Percentiles rank a stretch among this genome's conserved stretches.
phyloP scores from a whole-genome alignment of 306 rosid species.

The Lotus japonicus region DNA sequence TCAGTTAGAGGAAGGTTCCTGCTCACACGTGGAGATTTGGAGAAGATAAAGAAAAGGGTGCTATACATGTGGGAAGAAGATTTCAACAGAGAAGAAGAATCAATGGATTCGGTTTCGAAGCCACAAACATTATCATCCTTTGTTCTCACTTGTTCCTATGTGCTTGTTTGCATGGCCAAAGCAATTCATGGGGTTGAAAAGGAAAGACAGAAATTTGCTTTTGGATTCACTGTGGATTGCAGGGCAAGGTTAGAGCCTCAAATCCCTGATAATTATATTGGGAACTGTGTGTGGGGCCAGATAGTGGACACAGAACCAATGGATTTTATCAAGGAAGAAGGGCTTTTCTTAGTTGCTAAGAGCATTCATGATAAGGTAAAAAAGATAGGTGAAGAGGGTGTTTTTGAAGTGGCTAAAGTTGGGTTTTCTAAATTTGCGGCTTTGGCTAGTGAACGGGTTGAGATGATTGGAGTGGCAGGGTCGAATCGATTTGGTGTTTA shows the following conservation, averaged over 20 bases:
- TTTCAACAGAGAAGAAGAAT: background rate
- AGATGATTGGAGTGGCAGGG: constrained; percentile 23
- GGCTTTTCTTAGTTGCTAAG: background rate
- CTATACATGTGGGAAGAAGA: constrained; percentile 10
- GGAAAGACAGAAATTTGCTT: background rate
- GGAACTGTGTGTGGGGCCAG: background rate
- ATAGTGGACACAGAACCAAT: background rate
- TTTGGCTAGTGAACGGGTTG: background rate
- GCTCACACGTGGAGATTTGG: constrained; percentile 22
- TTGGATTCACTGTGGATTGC: background rate
- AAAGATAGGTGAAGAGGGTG: background rate
- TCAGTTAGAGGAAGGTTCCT: constrained; percentile 30
- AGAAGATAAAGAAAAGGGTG: constrained; percentile 8
- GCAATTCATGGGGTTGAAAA: background rate
- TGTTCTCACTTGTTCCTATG: constrained; percentile 19
- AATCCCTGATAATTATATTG: constrained; percentile 3
- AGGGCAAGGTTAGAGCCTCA: constrained; percentile 2
- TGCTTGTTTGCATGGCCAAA: constrained; percentile 11
- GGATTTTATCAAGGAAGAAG: background rate
- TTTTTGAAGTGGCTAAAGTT: background rate
- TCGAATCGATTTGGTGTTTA: constrained; percentile 35
- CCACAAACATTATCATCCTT: constrained; percentile 28
- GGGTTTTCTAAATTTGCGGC: rapidly evolving
- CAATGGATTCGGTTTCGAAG: background rate
- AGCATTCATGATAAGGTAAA: background rate